Evolutionary conservation across 805 yeast species (phyloP).

Genomic region (Saccharomycopsis malanga): DNA sequence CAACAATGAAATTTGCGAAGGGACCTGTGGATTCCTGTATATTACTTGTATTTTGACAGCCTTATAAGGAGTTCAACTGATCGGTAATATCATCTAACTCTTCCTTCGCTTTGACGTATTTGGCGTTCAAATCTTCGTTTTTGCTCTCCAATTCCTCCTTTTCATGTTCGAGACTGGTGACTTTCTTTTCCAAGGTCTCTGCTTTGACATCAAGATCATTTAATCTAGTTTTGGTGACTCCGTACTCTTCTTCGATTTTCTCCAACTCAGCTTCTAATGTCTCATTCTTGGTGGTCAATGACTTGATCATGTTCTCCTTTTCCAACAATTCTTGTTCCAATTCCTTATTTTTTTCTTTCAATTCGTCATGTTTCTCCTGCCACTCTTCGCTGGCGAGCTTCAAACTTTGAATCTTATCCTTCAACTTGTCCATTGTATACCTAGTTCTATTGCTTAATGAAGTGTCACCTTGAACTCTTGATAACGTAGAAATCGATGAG

Average conservation of each 20-base stretch:
- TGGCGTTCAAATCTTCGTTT: constrained; percentile 50
- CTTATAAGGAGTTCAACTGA: constrained; percentile 47
- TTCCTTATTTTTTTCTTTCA: constrained; percentile 48
- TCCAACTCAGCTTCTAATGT: constrained; percentile 46
- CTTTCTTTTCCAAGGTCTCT: constrained; percentile 60
- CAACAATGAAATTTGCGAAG: neutral
- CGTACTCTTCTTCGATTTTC: constrained; percentile 47
- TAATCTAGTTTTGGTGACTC: constrained; percentile 53
- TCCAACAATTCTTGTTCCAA: constrained; percentile 56
- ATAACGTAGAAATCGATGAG: neutral
- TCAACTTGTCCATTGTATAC: constrained; percentile 20
- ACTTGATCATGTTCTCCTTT: constrained; percentile 55
- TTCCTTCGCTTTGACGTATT: constrained; percentile 48
- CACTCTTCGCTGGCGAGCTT: constrained; percentile 60
- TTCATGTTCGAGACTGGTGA: constrained; percentile 53
- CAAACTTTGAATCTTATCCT: constrained; percentile 32
- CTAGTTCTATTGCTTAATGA: neutral
- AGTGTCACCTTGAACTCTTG: neutral
- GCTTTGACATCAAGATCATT: constrained; percentile 60
- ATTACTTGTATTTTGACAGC: too few species aligned
- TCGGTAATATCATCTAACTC: constrained; percentile 60
- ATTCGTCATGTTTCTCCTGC: constrained; percentile 60
- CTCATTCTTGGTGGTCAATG: constrained; percentile 55
- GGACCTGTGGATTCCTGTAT: neutral
- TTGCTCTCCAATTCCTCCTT: constrained; percentile 55